These are phyloP conservation scores for Candida vartiovaarae DNA, from an alignment of 805 yeast genomes.

Conservation along the genomic window DNA sequence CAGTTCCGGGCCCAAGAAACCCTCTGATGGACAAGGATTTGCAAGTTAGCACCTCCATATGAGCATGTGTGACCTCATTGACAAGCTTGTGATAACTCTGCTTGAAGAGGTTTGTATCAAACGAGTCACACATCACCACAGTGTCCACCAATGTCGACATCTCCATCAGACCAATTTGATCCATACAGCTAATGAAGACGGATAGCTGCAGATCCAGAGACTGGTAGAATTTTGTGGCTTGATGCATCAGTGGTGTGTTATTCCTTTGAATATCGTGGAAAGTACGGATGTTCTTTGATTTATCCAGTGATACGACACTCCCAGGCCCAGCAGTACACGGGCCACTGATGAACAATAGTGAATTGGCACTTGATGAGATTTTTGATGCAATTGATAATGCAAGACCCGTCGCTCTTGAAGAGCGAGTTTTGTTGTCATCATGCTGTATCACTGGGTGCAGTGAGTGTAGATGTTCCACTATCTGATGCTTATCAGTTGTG, in stretches of 20 bases:
- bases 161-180: slow-evolving; percentile 89
- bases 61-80: slow-evolving; percentile 37
- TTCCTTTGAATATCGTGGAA: slow-evolving; percentile 91
- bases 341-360: slow-evolving; percentile 85
- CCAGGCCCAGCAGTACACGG: slow-evolving; percentile 95
- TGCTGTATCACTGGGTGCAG: slow-evolving; percentile 25
- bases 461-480: background rate
- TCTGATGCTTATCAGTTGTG: background rate
- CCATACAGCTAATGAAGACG: slow-evolving; percentile 78
- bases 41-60: slow-evolving; percentile 75
- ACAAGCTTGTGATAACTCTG: slow-evolving; percentile 70
- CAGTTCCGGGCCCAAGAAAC: slow-evolving; percentile 61
- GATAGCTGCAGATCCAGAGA: slow-evolving; percentile 34
- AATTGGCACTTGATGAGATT: slow-evolving; percentile 66
- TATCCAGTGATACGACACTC: slow-evolving; percentile 75
- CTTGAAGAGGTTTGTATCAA: slow-evolving; percentile 88
- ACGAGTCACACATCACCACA: slow-evolving; percentile 77
- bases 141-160: slow-evolving; percentile 76
- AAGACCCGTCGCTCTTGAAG: slow-evolving; percentile 82
- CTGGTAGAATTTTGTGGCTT: slow-evolving; percentile 73
- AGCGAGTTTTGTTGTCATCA: slow-evolving; percentile 60
- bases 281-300: slow-evolving; percentile 88
- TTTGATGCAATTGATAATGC: slow-evolving; percentile 80
- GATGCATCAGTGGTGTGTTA: slow-evolving; percentile 68
- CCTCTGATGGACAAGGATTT: slow-evolving; percentile 81